phyloP scores from a whole-genome alignment of 257 asterid genomes.

The Solanum clarkiae region DNA sequence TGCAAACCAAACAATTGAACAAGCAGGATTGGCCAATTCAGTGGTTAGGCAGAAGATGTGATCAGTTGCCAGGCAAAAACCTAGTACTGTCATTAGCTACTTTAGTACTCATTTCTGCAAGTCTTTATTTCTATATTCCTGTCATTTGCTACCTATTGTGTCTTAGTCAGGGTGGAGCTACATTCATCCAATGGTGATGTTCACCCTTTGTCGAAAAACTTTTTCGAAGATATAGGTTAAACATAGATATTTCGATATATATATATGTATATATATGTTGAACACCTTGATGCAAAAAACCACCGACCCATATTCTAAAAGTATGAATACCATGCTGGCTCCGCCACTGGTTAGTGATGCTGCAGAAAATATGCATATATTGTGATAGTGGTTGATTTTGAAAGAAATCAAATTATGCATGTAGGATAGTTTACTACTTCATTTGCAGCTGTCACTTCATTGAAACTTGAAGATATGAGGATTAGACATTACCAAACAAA shows the following conservation, averaged over 20 bases:
- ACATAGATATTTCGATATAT: no score
- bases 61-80: not conserved
- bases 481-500: no score
- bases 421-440: not conserved
- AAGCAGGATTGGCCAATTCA: conserved; percentile 80
- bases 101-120: not conserved
- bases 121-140: not conserved
- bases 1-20: conserved; percentile 62
- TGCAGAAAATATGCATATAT: not conserved
- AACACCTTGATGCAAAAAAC: no score
- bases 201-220: no score
- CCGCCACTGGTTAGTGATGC: not conserved
- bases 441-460: no score
- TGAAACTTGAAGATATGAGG: no score
- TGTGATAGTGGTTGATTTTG: not conserved
- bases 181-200: no score
- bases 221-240: no score
- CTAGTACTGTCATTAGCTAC: not conserved
- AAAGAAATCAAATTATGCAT: no score
- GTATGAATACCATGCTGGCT: no score
- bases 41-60: conserved; percentile 66
- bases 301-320: no score
- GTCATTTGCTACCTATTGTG: not conserved
- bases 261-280: no score
- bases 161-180: not conserved